Percentiles rank a stretch among this genome's conserved stretches.
These are phyloP conservation scores for Oryza glumipatula DNA, from an alignment of 176 grass and related monocot species.

Conservation along the genomic window DNA sequence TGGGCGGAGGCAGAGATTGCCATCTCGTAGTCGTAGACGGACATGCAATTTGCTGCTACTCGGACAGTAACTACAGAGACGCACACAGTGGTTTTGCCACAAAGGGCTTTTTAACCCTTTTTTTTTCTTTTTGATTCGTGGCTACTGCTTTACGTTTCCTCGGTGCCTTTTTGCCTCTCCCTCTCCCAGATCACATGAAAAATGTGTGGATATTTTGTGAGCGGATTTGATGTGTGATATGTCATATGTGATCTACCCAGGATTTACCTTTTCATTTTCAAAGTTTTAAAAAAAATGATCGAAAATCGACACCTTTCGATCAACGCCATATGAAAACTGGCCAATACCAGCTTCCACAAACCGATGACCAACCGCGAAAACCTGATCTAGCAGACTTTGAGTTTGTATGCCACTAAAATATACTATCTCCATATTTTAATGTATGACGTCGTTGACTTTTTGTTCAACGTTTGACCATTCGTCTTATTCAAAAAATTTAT, in stretches of 20 bases:
- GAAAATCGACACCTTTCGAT: too few relatives aligned
- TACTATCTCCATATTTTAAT: too few relatives aligned
- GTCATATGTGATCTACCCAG: neutral
- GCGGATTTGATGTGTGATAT: neutral
- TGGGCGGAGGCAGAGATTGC: constrained; percentile 91
- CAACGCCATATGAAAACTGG: too few relatives aligned
- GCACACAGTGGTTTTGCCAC: neutral
- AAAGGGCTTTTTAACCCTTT: neutral
- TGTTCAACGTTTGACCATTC: too few relatives aligned
- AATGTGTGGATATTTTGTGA: neutral
- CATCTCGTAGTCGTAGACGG: constrained; percentile 40
- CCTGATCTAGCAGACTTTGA: too few relatives aligned
- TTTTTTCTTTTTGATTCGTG: neutral
- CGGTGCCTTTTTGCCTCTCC: neutral
- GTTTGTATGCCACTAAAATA: too few relatives aligned
- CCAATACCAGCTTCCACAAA: too few relatives aligned
- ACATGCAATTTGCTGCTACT: neutral
- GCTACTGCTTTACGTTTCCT: neutral
- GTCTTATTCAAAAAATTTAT: too few relatives aligned
- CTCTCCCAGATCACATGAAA: neutral
- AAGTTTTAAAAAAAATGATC: too few relatives aligned
- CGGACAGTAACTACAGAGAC: neutral
- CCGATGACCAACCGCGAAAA: too few relatives aligned
- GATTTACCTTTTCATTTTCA: too few relatives aligned
- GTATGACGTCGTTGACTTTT: too few relatives aligned